Base-by-base conservation (phyloP, 2,329 filamentous ascomycete genomes). In the Decorospora gaudefroyi region DNA sequence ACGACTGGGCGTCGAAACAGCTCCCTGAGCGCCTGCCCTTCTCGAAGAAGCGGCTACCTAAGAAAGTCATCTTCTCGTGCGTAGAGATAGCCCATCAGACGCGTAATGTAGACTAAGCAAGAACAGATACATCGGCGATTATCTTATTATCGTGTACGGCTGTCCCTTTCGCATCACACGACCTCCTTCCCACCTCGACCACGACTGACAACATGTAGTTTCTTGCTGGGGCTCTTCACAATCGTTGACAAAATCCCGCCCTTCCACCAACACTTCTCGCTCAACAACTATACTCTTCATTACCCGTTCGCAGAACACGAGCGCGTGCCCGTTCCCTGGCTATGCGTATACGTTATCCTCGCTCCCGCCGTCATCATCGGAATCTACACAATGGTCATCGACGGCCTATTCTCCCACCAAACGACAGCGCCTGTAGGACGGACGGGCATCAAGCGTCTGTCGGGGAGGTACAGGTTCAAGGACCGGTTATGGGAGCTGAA, bases 401-500 rank as follows among this genome's bases (percentile, higher is more conserved):
- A 83, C 66, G 80, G 80, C 16, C 47, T 82, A 8, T 82, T 82
- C 61, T 82, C 79, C 12, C 77, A 81, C 55, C 66, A 72, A 34
- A 55, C 62, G 2, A 31, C 63, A 11, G 71, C 69, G 38, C 59
- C 64, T 1, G 21, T 52, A 10, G 37, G 49, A 4, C 54, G 61
- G 9, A 36, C 53, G 13, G 63, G 66, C 3, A 46, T 67, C 40
- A 67, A 68, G 55, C 64, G 65, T 21, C 50, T 72, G 32, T 70
- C 74, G 0, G 76, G 72, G 31, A 59, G 72, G 38, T 80, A 81
- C 57, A 70, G 75, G 26, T 74, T 78, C 55, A 78, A 78, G 57
- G 78, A 82, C 53, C 72, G 80, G 13, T 59, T 83, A n/a, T 83
- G 80, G 80, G 79, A 83, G 63, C 68, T 83, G 57, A 83, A 83